These are phyloP conservation scores for Aspergillus udagawae DNA, from an alignment of 2,329 filamentous ascomycete genomes.

Conservation along the genomic window DNA sequence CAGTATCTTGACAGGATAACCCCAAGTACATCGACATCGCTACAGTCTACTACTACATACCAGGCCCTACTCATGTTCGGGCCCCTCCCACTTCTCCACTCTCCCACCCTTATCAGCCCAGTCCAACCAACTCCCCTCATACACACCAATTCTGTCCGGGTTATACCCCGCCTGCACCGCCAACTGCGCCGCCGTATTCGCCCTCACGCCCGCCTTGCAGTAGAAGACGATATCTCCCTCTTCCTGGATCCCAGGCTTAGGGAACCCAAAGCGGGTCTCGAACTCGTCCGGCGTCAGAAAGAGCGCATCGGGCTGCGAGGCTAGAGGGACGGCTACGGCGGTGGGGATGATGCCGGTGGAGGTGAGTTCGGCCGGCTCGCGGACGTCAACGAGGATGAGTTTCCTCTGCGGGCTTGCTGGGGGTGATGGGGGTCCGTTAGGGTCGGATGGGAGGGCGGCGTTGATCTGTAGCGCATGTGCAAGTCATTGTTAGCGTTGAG, in stretches of 20 bases:
- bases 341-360: slow-evolving; percentile 63
- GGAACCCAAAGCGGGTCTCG: slow-evolving; percentile 73
- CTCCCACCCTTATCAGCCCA: slow-evolving; percentile 72
- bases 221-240: slow-evolving; percentile 67
- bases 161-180: slow-evolving; percentile 73
- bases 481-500: background rate
- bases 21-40: background rate
- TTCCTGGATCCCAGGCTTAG: slow-evolving; percentile 58
- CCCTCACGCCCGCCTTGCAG: slow-evolving; percentile 87
- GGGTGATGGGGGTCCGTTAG: slow-evolving; percentile 6
- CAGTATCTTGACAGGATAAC: background rate
- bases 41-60: background rate
- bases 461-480: slow-evolving; percentile 27
- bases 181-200: slow-evolving; percentile 69
- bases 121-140: slow-evolving; percentile 60
- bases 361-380: slow-evolving; percentile 45
- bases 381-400: slow-evolving; percentile 44
- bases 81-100: slow-evolving; percentile 46
- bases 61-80: slow-evolving; percentile 12
- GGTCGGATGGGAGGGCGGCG: slow-evolving; percentile 25
- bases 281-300: slow-evolving; percentile 76
- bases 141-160: slow-evolving; percentile 55
- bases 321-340: slow-evolving; percentile 78
- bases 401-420: slow-evolving; percentile 23
- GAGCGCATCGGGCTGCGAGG: slow-evolving; percentile 71